Evolutionary conservation across 1,284 basidiomycete species (phyloP), one percentile per base, ranked within the genome.

Genomic region (Exobasidium rhododendri): DNA sequence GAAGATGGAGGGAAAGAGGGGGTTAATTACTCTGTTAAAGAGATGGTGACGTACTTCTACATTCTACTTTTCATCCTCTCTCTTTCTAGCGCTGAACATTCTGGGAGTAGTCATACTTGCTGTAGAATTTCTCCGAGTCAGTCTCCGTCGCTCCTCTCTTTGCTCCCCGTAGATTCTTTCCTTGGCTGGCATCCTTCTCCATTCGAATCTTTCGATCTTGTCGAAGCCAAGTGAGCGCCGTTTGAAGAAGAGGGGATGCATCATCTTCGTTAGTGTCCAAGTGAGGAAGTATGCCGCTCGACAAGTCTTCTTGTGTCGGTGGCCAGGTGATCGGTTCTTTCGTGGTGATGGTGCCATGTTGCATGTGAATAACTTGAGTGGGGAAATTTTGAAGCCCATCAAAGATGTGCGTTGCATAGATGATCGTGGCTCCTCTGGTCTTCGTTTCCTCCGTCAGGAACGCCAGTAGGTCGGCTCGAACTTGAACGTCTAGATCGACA

Each of bases 401-500:
- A 54, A 79, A 79, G 63, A 79, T 79, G 65, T 79, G 78, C 6
- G 78, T 79, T 0, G 78, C 78, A 47, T 91, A 98, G 56, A 98
- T 82, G 62, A 98, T 90, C 3, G 94, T 97, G 2, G 94, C 91
- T 0, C 87, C 86, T 24, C 96, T 85, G 13, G 82, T 80, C 67
- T 89, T 85, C 66, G 91, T 91, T 76, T 99, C 96, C 22, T 85
- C 81, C 67, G 88, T 88, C 47, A 99, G 84, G 81, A 97, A 98
- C 20, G 83, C 85, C 68, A 99, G 85, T 24, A 99, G 83, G 67
- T 96, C 91, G 56, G 91, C 87, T 51, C 96, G 88, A 47, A 99
- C 96, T 44, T 97, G 86, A 4, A 97, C 94, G 73, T 99, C 96
- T n/a, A 99, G 83, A 80, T 99, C 96, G 32, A 98, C 96, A 0